A percentile compares a stretch with the other conserved stretches of the same genome.
These are phyloP conservation scores for Parietaria judaica DNA, from an alignment of 306 rosid species.

Conservation along the genomic window DNA sequence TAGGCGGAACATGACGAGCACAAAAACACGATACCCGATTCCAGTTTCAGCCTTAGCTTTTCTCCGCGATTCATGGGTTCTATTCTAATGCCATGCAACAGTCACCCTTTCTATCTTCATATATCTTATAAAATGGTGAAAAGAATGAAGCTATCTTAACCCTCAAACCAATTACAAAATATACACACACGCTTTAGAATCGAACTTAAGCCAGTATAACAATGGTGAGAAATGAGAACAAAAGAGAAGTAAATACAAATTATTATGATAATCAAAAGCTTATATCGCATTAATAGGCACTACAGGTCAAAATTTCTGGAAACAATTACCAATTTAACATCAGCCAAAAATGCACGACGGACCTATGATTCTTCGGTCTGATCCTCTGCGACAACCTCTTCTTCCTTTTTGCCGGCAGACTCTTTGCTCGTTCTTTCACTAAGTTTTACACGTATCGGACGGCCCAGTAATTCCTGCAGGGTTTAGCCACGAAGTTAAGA, in stretches of 20 bases:
- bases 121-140: no score
- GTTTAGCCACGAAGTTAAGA: neutral
- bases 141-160: no score
- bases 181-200: neutral
- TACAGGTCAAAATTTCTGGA: slow-evolving; percentile 25
- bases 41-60: no score
- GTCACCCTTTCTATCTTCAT: no score
- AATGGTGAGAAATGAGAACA: neutral
- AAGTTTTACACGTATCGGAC: slow-evolving; percentile 61
- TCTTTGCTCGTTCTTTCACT: slow-evolving; percentile 43
- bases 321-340: slow-evolving; percentile 1
- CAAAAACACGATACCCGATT: no score
- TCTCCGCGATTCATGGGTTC: no score
- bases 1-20: no score
- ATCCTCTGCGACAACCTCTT: neutral
- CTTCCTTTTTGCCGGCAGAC: slow-evolving; percentile 9
- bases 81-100: no score
- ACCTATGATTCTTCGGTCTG: slow-evolving; percentile 15
- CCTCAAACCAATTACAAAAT: neutral
- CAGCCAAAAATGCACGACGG: slow-evolving; percentile 16
- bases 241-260: slow-evolving; percentile 19
- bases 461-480: slow-evolving; percentile 70
- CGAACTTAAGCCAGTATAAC: neutral
- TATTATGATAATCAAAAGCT: slow-evolving; percentile 14
- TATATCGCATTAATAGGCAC: slow-evolving; percentile 19